Base-by-base conservation (phyloP, 768 basidiomycete species). In the Boletus fagicola region DNA sequence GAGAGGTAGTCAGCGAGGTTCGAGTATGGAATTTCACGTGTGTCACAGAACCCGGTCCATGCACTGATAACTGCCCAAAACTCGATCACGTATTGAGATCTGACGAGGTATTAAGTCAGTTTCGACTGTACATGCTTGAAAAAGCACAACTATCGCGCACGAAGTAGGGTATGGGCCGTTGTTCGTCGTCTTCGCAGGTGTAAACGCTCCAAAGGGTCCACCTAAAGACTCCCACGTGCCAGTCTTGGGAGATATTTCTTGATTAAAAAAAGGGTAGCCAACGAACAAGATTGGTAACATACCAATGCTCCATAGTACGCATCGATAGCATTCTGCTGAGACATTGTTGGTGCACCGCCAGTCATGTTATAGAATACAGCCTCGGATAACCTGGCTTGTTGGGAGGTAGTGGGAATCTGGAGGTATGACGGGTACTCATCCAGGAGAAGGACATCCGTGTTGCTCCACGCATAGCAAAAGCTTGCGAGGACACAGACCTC, bases 41-140 rank as follows among this genome's bases (percentile, higher is more conserved):
- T 69, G 28, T 39, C 54, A 26, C 67, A 67, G 8, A 56, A 61
- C 12, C 67, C 67, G 2, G 66, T 67, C 66, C 67, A 67, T 18
- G 67, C 67, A 38, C 58, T 63, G 39, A 68, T 57, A n/a, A 55
- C 18, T 18, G 42, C 53, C 67, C 67, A 67, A 47, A 66, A 63
- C 18, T 52, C 62, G 30, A 56, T 55, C n/a, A 67, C 56, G 30
- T 68, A 68, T 42, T 63, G 51, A 20, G 44, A 6, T 4, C 67
- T 67, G 30, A 43, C 12, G 15, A 9, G 11, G 7, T 18, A 49
- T 42, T 22, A 6, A n/a, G 45, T 60, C 11, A 56, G 28, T 3
- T 57, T 20, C 8, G 35, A 26, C n/a, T 11, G 9, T 13, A 0
- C 35, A 39, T 13, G 18, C 24, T 30, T 20, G 16, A 10, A 45